Evolutionary conservation across 225 moss, liverwort and hornwort genomes (phyloP), one percentile per base, ranked within the genome.

Genomic region (Lunularia cruciata): DNA sequence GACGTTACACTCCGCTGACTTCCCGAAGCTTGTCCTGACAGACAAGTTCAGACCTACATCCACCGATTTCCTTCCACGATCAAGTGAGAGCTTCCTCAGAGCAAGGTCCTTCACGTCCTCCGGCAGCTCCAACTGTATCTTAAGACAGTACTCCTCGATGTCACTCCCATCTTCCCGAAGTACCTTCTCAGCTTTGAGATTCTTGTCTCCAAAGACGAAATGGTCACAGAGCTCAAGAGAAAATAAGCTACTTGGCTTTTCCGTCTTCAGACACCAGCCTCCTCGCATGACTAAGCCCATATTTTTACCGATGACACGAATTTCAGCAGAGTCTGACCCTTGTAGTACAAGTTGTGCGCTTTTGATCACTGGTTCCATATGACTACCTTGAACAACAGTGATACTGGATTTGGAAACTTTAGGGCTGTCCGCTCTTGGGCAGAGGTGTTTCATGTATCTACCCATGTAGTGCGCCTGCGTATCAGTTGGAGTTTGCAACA

Each of bases 401-500:
- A 59, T 18, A 59, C 6, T 36, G 34, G 59, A 59, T 33, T 59
- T 59, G 14, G 35, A 14, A 13, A 19, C 20, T 36, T 34, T 34
- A 59, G 37, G 11, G 3, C 23, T 25, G 25, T 60, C 38, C 33
- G 20, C 8, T 16, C 34, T 60, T 12, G 60, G 60, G 22, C 60
- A 60, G 23, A 60, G 38, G 39, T 60, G 60, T 10, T 8, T 38
- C 38, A 60, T 22, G 39, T 60, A 60, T 23, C 11, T 25, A 38
- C 39, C 20, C 60, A 60, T 60, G 15, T 60, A 25, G 22, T 60
- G 60, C 22, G 60, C 60, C 60, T 60, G 39, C 38, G 39, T 8
- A 53, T 43, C 43, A 16, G 43, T 43, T n/a, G n/a, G n/a, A n/a
- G n/a, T n/a, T n/a, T n/a, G n/a, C 43, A 43, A 40, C 43, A 43